These are phyloP conservation scores for Artemisia annua DNA, from an alignment of 129 eudicot species.

Conservation along the genomic window DNA sequence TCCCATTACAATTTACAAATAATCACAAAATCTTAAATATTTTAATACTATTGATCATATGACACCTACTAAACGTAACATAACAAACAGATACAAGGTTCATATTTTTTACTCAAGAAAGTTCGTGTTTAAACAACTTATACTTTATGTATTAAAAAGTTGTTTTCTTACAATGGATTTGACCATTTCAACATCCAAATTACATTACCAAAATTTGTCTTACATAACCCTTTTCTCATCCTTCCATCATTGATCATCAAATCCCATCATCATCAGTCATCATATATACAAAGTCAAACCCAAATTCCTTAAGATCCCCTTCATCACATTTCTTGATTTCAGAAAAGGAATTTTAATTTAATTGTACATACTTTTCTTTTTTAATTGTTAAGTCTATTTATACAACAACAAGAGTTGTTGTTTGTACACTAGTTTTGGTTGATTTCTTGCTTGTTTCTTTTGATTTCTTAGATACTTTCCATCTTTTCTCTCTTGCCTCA, in stretches of 20 bases:
- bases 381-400: constrained; percentile 6
- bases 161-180: constrained; percentile 5
- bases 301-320: constrained; percentile 23
- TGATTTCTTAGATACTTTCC: constrained; percentile 55
- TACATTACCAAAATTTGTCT: constrained; percentile 13
- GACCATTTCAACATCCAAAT: constrained; percentile 26
- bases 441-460: constrained; percentile 47
- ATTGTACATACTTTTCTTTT: not conserved
- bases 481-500: constrained; percentile 69
- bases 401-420: constrained; percentile 59
- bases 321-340: constrained; percentile 36
- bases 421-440: constrained; percentile 45
- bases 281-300: constrained; percentile 22
- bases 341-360: constrained; percentile 21
- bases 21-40: too few species aligned
- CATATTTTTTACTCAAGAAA: not conserved
- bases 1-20: too few species aligned
- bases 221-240: constrained; percentile 18
- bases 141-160: constrained; percentile 15
- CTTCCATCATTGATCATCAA: constrained; percentile 13
- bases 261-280: constrained; percentile 26
- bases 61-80: not conserved
- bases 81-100: not conserved
- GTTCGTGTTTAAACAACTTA: constrained; percentile 12
- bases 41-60: not conserved